phyloP scores from a whole-genome alignment of 2,329 filamentous ascomycete species.

The Exserohilum rostratum region DNA sequence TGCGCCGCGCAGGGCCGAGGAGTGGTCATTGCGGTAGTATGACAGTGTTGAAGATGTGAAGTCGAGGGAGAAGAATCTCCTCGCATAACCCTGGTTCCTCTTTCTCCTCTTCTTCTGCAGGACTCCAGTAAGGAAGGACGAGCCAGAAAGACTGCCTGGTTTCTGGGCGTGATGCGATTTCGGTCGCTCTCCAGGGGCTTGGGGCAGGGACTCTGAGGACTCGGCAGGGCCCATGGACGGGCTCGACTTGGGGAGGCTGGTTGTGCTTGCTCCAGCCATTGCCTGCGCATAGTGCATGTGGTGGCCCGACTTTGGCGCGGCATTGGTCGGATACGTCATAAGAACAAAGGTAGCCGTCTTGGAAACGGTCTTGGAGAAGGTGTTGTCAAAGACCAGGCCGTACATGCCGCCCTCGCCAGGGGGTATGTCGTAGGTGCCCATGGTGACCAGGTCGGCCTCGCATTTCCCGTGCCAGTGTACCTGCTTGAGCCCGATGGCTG shows the following conservation, averaged over 20 bases:
- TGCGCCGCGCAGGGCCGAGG: constrained; percentile 86
- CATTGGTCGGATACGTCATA: constrained; percentile 86
- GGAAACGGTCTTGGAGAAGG: constrained; percentile 88
- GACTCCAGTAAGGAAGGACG: constrained; percentile 78
- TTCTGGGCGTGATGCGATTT: constrained; percentile 43
- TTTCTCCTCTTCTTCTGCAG: constrained; percentile 91
- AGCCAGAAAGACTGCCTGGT: constrained; percentile 25
- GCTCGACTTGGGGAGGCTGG: constrained; percentile 48
- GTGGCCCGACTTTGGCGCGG: constrained; percentile 75
- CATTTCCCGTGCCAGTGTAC: constrained; percentile 89
- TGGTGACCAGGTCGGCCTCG: constrained; percentile 92
- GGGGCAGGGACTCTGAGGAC: constrained; percentile 58
- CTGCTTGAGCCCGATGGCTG: constrained; percentile 65
- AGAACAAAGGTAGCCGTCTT: constrained; percentile 96
- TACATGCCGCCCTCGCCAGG: constrained; percentile 86
- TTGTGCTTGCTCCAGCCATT: constrained; percentile 56
- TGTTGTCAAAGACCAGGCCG: constrained; percentile 97
- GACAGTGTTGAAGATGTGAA: constrained; percentile 93
- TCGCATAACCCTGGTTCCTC: constrained; percentile 89
- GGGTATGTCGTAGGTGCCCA: constrained; percentile 83
- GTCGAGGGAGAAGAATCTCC: constrained; percentile 94
- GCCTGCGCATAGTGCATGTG: constrained; percentile 67
- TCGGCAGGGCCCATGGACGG: constrained; percentile 53
- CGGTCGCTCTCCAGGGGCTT: constrained; percentile 49
- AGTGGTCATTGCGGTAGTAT: constrained; percentile 94